phyloP scores from a whole-genome alignment of 2,329 filamentous ascomycete species.

The Claviceps maximensis region DNA sequence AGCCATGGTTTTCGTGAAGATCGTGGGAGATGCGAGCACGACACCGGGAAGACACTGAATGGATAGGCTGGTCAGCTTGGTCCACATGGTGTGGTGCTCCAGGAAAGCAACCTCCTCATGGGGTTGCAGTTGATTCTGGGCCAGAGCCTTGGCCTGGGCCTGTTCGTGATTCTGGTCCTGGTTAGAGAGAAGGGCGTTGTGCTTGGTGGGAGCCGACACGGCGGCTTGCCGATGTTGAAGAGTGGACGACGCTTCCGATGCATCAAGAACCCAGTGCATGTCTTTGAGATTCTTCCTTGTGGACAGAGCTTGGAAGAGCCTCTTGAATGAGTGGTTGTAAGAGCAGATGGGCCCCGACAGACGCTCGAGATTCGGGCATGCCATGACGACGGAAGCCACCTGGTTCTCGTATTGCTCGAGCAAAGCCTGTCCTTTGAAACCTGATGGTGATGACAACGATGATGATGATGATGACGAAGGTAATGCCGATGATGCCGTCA shows the following conservation, averaged over 20 bases:
- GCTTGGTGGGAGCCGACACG: conserved; percentile 10
- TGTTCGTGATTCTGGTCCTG: conserved; percentile 15
- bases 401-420: conserved; percentile 41
- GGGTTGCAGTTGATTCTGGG: conserved; percentile 15
- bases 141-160: conserved; percentile 18
- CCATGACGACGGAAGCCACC: conserved; percentile 48
- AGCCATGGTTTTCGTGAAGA: conserved; percentile 37
- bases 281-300: conserved; percentile 41
- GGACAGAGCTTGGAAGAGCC: conserved; percentile 45
- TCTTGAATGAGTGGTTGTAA: conserved; percentile 43
- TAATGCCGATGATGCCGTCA: conserved; percentile 19
- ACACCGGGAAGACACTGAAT: conserved; percentile 46
- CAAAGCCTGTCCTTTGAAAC: conserved; percentile 17
- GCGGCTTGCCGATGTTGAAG: conserved; percentile 15
- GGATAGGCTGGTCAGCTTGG: conserved; percentile 39
- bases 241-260: conserved; percentile 1
- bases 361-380: conserved; percentile 50
- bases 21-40: conserved; percentile 35
- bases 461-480: background rate
- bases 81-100: conserved; percentile 41
- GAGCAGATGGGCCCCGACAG: conserved; percentile 39
- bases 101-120: conserved; percentile 31
- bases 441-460: conserved; percentile 3
- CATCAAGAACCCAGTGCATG: conserved; percentile 46
- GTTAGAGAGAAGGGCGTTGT: conserved; percentile 6